Evolutionary conservation across 305 asterid genomes (phyloP), one percentile per base, ranked within the genome.

Genomic region (Plantago lanceolata): DNA sequence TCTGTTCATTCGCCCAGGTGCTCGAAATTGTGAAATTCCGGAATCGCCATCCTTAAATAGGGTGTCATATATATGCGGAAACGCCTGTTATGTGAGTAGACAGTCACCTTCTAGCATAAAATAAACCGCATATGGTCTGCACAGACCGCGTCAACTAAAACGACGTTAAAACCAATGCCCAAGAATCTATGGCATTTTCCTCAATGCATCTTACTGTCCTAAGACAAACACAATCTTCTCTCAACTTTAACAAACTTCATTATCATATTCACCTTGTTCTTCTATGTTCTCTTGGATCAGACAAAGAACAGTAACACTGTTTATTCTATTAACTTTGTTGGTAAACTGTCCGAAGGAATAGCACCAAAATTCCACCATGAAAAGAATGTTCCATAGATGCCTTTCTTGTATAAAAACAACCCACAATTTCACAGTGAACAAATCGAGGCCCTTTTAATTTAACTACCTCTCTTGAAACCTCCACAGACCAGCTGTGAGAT

Each of bases 401-500:
- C 61, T 1, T 29, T 56, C 43, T 55, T 26, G 43, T 55, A 29
- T 40, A 2, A n/a, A 56, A 56, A 19, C 61, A 56, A 16, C 21
- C 17, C 45, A 29, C 15, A 29, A 26, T 56, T 56, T 26, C 7
- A 56, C 24, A 16, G 61, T 56, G 61, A 56, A 56, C 21, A 56
- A 56, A 56, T 26, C 61, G 37, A 56, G 45, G 61, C 61, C 17
- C 14, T 56, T 29, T 20, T 26, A 40, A 40, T 11, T 1, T 0
- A 40, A 40, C 45, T 16, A 28, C 43, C 5, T 55, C 21, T 55
- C 44, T 56, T 56, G 61, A 56, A 56, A 56, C 61, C 61, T 28
- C 37, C 61, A 56, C 61, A 29, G 7, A 56, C 61, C 45, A 56
- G 61, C 61, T 56, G 61, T 29, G 44, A 56, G 16, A 29, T 29